Percentiles rank a stretch among this genome's conserved stretches.
phyloP scores from a whole-genome alignment of 2,329 filamentous ascomycete species.

The Neonectria faginata region DNA sequence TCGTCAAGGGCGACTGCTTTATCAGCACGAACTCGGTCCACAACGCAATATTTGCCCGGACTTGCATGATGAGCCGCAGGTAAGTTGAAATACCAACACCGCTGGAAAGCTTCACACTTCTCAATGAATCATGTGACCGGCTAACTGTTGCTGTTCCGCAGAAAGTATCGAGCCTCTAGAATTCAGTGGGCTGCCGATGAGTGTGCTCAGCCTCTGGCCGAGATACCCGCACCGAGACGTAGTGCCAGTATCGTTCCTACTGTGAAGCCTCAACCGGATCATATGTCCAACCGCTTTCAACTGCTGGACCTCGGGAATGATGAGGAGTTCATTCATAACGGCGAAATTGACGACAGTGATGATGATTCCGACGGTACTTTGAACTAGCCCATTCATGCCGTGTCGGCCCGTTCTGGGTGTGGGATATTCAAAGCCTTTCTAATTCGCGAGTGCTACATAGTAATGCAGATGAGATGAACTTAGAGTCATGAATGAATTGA shows the following conservation, averaged over 20 bases:
- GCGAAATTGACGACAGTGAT: constrained; percentile 16
- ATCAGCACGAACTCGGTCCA: constrained; percentile 83
- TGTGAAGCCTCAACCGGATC: constrained; percentile 37
- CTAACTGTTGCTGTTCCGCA: constrained; percentile 52
- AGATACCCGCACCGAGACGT: constrained; percentile 26
- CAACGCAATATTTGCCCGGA: constrained; percentile 79
- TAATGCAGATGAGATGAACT: neutral
- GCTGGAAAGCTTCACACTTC: neutral
- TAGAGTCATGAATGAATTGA: neutral
- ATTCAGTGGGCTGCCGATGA: constrained; percentile 81
- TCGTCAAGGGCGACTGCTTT: constrained; percentile 69
- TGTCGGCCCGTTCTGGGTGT: neutral
- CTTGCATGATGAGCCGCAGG: constrained; percentile 78
- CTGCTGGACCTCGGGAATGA: constrained; percentile 65
- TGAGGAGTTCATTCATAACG: constrained; percentile 46
- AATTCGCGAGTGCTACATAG: neutral
- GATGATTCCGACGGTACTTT: constrained; percentile 13
- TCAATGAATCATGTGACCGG: neutral
- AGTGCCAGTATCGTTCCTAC: constrained; percentile 4
- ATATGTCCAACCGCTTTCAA: constrained; percentile 70
- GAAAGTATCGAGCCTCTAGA: constrained; percentile 75
- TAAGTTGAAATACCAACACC: constrained; percentile 48
- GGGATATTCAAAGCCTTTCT: no score
- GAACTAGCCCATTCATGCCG: neutral
- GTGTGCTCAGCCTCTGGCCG: constrained; percentile 70